Evolutionary conservation across 2,329 filamentous ascomycete genomes (phyloP).

Genomic region (Alternaria gaisen): DNA sequence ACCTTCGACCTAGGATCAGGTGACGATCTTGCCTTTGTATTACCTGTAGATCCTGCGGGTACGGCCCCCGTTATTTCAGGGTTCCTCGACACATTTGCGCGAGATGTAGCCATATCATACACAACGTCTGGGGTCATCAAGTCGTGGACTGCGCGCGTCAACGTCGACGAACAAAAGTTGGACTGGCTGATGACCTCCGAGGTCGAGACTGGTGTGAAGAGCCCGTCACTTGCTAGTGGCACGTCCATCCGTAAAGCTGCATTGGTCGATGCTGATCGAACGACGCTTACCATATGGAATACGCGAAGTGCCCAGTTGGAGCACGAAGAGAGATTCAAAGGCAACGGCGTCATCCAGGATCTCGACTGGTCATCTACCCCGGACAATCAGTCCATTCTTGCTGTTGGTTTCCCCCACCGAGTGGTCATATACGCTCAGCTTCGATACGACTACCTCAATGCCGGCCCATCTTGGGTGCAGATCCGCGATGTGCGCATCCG

Average conservation of each 20-base stretch:
- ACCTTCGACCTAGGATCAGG: slow-evolving; percentile 71
- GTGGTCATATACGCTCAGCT: slow-evolving; percentile 85
- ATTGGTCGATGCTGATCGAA: slow-evolving; percentile 76
- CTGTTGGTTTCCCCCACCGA: slow-evolving; percentile 89
- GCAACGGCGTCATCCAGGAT: slow-evolving; percentile 79
- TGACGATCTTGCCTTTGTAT: slow-evolving; percentile 65
- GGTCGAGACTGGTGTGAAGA: slow-evolving; percentile 77
- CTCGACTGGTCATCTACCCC: slow-evolving; percentile 95
- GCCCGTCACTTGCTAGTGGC: slow-evolving; percentile 81
- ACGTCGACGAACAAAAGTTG: slow-evolving; percentile 66
- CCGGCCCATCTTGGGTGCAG: slow-evolving; percentile 86
- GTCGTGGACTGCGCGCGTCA: slow-evolving; percentile 85
- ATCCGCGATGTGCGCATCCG: slow-evolving; percentile 84
- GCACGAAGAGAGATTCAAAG: slow-evolving; percentile 77
- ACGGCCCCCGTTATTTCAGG: slow-evolving; percentile 74
- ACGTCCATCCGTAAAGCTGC: slow-evolving; percentile 89
- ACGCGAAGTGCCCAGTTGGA: slow-evolving; percentile 82
- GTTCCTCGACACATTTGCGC: slow-evolving; percentile 85
- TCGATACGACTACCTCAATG: slow-evolving; percentile 89
- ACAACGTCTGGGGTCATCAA: slow-evolving; percentile 76
- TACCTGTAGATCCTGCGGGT: slow-evolving; percentile 88
- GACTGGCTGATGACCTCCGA: slow-evolving; percentile 85
- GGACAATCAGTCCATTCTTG: slow-evolving; percentile 85
- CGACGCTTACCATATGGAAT: slow-evolving; percentile 89
- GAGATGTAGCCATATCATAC: slow-evolving; percentile 87